Evolutionary conservation across 2,329 filamentous ascomycete genomes (phyloP).

Genomic region (Aspergillus alliaceus): DNA sequence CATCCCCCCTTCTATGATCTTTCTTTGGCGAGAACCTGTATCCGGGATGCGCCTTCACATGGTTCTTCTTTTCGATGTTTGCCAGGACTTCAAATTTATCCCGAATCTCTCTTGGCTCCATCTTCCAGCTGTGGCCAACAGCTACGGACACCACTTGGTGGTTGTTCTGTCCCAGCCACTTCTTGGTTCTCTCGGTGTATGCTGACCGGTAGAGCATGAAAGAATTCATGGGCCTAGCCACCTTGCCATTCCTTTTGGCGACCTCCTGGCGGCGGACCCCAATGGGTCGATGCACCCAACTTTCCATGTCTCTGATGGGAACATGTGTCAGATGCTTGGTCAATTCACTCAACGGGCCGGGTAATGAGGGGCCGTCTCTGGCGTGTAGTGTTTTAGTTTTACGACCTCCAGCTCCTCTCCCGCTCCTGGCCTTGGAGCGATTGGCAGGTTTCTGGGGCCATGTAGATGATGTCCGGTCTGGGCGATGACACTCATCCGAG

Average conservation of each 20-base stretch:
- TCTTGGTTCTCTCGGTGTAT: slow-evolving; percentile 82
- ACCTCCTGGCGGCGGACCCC: slow-evolving; percentile 69
- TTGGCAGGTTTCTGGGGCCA: slow-evolving; percentile 16
- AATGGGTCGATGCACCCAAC: slow-evolving; percentile 71
- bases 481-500: slow-evolving; percentile 19
- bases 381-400: slow-evolving; percentile 7
- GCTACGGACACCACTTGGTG: slow-evolving; percentile 88
- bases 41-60: slow-evolving; percentile 78
- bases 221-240: slow-evolving; percentile 93
- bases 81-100: slow-evolving; percentile 77
- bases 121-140: slow-evolving; percentile 82
- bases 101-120: slow-evolving; percentile 72
- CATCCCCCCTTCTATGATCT: slow-evolving; percentile 57
- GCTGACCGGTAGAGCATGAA: slow-evolving; percentile 98
- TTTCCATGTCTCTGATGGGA: slow-evolving; percentile 73
- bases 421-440: slow-evolving; percentile 11
- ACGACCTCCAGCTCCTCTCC: slow-evolving; percentile 14
- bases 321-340: slow-evolving; percentile 46
- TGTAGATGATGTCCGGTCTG: slow-evolving; percentile 13
- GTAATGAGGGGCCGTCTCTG: slow-evolving; percentile 7
- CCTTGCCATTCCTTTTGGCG: slow-evolving; percentile 69
- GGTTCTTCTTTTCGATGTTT: slow-evolving; percentile 77
- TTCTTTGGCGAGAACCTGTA: slow-evolving; percentile 83
- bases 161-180: slow-evolving; percentile 80
- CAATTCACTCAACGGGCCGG: slow-evolving; percentile 28